Base-by-base conservation (phyloP, 2,329 filamentous ascomycete species). In the Drechslerella dactyloides region DNA sequence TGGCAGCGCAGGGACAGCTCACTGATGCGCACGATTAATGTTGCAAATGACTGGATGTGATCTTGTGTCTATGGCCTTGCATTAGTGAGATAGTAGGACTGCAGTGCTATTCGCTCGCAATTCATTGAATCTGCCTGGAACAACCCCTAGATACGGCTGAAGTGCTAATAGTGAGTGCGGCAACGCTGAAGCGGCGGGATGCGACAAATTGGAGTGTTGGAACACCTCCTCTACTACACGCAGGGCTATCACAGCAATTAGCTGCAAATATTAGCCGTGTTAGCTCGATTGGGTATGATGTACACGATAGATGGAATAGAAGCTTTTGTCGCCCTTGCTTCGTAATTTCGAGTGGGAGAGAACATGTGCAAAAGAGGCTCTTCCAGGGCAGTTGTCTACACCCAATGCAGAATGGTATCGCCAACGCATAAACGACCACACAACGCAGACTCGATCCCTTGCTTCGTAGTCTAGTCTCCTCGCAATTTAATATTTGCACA, bases 391-490 rank as follows among this genome's bases (percentile, higher is more conserved):
- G n/a, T n/a, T n/a, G n/a, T n/a, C n/a, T n/a, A n/a, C n/a, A n/a
- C 59, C 13, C n/a, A 48, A 50, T 42, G 51, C 23, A 61, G 50
- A 19, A 21, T 35, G 33, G 30, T 35, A 35, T 10, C 37, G 51
- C 59, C 66, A 70, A 64, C 66, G 55, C 66, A 64, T 40, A 55
- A 64, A 70, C 62, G 54, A 55, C 66, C 53, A 70, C 65, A 69
- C 24, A 3, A 13, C 17, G 42, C 65, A 37, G 42, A 40, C 11
- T 23, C 42, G 11, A 27, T 23, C 60, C 65, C 54, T 69, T 62
- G 46, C 58, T 62, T 63, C 44, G 23, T 27, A 23, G 44, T 10
- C 23, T 23, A n/a, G n/a, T n/a, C n/a, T n/a, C n/a, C 42, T 33
- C 44, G 27, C 40, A n/a, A 40, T 50, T 23, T n/a, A n/a, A n/a